Conservation (phyloP, 177 flowering plant species). For the Vitis hybrid region DNA sequence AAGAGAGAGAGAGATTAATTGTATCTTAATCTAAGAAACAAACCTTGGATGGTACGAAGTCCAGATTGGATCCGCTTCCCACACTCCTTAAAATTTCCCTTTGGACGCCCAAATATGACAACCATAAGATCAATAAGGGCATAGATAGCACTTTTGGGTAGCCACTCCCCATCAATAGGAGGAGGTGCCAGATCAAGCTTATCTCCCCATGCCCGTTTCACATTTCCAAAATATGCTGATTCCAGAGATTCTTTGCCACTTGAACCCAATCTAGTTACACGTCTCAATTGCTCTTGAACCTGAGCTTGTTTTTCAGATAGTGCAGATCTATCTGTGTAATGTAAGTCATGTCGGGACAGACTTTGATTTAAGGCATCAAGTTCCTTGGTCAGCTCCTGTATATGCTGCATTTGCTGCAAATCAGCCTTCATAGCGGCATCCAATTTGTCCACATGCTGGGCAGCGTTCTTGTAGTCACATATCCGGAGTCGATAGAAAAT, state of each 20-base stretch:
- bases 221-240: slow-evolving; percentile 46
- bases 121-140: slow-evolving; percentile 85
- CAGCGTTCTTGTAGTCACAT: slow-evolving; percentile 86
- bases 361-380: slow-evolving; percentile 57
- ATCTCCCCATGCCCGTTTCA: slow-evolving; percentile 45
- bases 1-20: background rate
- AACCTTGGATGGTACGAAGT: slow-evolving; percentile 62
- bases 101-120: slow-evolving; percentile 80
- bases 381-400: slow-evolving; percentile 52
- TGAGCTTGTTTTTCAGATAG: slow-evolving; percentile 50
- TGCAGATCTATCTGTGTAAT: slow-evolving; percentile 49
- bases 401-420: slow-evolving; percentile 41
- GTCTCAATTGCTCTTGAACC: slow-evolving; percentile 55
- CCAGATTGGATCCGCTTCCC: slow-evolving; percentile 80
- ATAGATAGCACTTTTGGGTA: slow-evolving; percentile 81
- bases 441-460: slow-evolving; percentile 70
- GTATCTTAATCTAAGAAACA: slow-evolving; percentile 3
- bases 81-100: slow-evolving; percentile 88
- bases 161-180: slow-evolving; percentile 94
- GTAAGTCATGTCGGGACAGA: slow-evolving; percentile 56
- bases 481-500: slow-evolving; percentile 77
- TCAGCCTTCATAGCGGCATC: slow-evolving; percentile 80
- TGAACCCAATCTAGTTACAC: slow-evolving; percentile 25
- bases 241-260: slow-evolving; percentile 40
- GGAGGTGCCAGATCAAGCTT: slow-evolving; percentile 76